These are phyloP conservation scores for Persicaria tinctoria DNA, from an alignment of 148 eudicot species.

Conservation along the genomic window DNA sequence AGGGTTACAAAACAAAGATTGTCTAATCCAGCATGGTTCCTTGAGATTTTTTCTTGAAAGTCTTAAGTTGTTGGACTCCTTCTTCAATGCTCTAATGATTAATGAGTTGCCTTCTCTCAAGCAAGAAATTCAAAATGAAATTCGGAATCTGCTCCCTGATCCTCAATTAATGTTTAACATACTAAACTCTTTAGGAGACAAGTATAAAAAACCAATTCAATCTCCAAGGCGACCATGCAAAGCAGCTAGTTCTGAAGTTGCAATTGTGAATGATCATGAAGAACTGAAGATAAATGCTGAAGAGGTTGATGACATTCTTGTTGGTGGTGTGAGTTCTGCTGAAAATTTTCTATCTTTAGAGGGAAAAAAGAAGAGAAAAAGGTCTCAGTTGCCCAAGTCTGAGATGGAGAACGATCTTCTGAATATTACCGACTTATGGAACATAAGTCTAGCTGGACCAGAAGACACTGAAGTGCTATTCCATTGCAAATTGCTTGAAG, in stretches of 20 bases:
- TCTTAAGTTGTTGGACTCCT: conserved; percentile 49
- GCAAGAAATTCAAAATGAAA: conserved; percentile 61
- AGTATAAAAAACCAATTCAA: conserved; percentile 32
- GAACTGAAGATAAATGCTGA: conserved; percentile 31
- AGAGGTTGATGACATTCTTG: conserved; percentile 66
- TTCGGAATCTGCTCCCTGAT: conserved; percentile 73
- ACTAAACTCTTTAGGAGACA: conserved; percentile 47
- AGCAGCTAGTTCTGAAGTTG: conserved; percentile 32
- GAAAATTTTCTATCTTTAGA: conserved; percentile 26
- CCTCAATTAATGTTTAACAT: conserved; percentile 75
- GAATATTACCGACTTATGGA: conserved; percentile 51
- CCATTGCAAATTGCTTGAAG: conserved; percentile 63
- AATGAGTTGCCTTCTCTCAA: conserved; percentile 44
- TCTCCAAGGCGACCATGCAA: conserved; percentile 53
- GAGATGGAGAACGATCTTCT: conserved; percentile 14
- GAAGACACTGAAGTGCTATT: conserved; percentile 49
- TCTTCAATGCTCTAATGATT: conserved; percentile 38
- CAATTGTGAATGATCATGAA: conserved; percentile 28
- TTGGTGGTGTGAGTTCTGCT: conserved; percentile 50
- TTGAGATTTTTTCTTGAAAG: conserved; percentile 73
- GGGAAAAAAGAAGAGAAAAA: conserved; percentile 16
- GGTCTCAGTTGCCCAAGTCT: not conserved
- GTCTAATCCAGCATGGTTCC: conserved; percentile 70
- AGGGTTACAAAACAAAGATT: conserved; percentile 72
- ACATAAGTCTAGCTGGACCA: conserved; percentile 18